These are phyloP conservation scores for Diplodia intermedia DNA, from an alignment of 2,329 filamentous ascomycete genomes.

Conservation along the genomic window DNA sequence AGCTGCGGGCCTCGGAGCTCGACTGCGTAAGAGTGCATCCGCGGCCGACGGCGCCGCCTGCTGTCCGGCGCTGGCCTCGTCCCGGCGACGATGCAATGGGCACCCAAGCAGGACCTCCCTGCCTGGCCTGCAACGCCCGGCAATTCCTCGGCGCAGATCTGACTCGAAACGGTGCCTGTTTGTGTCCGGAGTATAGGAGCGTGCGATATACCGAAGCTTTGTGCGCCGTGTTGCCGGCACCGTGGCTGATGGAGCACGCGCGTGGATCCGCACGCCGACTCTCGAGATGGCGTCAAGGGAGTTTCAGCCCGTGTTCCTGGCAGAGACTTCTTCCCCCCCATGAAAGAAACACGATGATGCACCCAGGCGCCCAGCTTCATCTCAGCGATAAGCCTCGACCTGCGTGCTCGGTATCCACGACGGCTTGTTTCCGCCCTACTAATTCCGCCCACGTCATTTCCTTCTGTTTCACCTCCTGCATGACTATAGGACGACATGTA, in stretches of 20 bases:
- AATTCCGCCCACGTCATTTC: neutral
- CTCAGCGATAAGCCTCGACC: neutral
- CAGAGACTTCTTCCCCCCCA: neutral
- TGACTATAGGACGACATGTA: neutral
- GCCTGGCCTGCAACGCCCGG: neutral
- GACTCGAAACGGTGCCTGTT: slow-evolving; percentile 16
- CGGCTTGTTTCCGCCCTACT: slow-evolving; percentile 1
- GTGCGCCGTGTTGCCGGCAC: neutral
- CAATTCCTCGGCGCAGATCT: neutral
- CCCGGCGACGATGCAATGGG: neutral
- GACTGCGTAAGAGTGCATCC: neutral
- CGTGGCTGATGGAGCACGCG: neutral
- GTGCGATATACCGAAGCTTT: slow-evolving; percentile 3
- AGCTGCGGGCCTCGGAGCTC: neutral
- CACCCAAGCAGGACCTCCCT: neutral
- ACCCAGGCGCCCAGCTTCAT: neutral
- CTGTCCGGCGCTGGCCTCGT: neutral
- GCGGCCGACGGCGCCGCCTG: neutral
- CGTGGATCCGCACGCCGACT: neutral
- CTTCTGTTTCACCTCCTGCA: neutral
- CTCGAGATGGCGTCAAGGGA: neutral
- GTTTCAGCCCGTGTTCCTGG: neutral
- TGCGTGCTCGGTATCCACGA: no score
- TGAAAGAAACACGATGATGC: no score
- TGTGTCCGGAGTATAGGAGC: neutral